Base-by-base conservation (phyloP, 441 rosid species). In the Rhodomyrtus psidioides region DNA sequence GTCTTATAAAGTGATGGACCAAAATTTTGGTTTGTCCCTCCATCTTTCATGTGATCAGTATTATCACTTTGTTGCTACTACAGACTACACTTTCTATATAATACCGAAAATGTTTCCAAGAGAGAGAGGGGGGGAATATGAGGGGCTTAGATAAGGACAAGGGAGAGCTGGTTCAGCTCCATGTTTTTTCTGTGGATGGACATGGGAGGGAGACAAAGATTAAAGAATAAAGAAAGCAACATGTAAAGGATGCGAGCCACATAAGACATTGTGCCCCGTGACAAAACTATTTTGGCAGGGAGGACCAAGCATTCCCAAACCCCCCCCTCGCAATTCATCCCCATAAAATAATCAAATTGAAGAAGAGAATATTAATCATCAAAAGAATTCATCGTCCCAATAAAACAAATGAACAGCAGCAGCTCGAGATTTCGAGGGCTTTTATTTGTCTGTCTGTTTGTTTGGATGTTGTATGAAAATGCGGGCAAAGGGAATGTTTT, bases 391-490 rank as follows among this genome's bases (percentile, higher is more conserved):
- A 84, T 65, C 53, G 34, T 58, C 56, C 27, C 44, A 56, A 44
- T 82, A 39, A 86, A 86, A 84, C 26, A 86, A 34, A 34, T 4
- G 27, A 42, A 44, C 57, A 81, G 59, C 53, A 81, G 89, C 53
- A 81, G 89, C 92, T 87, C 92, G 88, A 85, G 89, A 89, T 90
- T 90, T 92, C 79, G 88, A 89, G 92, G 93, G 90, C 81, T 84
- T 42, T 53, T 51, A 14, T 51, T 17, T 53, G 55, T 53, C 2
- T 84, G 26, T 84, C 86, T 88, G 85, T 82, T 88, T 88, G 91
- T 87, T 88, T 85, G 87, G 76, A 87, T 84, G 44, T 84, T 59
- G 59, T 88, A 82, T 89, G 86, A 90, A 88, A 90, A 88, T 86
- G 90, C 91, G 91, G 87, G 79, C 82, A 28, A 23, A 62, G 88